These are phyloP conservation scores for Erysimum cheiranthoides DNA, from an alignment of 345 rosid species.

Conservation along the genomic window DNA sequence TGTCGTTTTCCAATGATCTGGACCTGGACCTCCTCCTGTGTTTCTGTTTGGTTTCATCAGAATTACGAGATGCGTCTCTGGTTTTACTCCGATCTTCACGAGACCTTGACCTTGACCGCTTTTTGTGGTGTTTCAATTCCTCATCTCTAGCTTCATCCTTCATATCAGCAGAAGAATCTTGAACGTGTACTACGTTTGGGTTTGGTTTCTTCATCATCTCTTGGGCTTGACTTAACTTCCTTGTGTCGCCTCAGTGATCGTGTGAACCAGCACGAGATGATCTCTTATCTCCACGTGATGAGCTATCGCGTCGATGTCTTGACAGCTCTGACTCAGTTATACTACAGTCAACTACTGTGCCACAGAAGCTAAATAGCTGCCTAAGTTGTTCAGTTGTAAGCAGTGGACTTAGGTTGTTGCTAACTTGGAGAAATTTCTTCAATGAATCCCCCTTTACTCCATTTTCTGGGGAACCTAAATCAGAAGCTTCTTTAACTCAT, in stretches of 20 bases:
- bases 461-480: slow-evolving; percentile 65
- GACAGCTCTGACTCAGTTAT: slow-evolving; percentile 79
- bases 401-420: slow-evolving; percentile 95
- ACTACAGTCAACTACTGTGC: slow-evolving; percentile 80
- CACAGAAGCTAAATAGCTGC: slow-evolving; percentile 92
- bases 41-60: slow-evolving; percentile 55
- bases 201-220: slow-evolving; percentile 56
- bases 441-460: slow-evolving; percentile 63
- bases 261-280: slow-evolving; percentile 56
- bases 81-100: slow-evolving; percentile 49
- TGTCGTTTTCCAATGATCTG: slow-evolving; percentile 52
- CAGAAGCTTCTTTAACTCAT: slow-evolving; percentile 21
- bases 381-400: slow-evolving; percentile 90
- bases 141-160: slow-evolving; percentile 51
- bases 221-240: slow-evolving; percentile 61
- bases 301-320: slow-evolving; percentile 57
- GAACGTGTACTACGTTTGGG: slow-evolving; percentile 54
- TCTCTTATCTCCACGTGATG: slow-evolving; percentile 56
- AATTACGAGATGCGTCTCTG: slow-evolving; percentile 51
- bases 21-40: slow-evolving; percentile 64
- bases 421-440: slow-evolving; percentile 91
- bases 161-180: slow-evolving; percentile 55
- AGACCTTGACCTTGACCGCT: slow-evolving; percentile 66
- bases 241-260: slow-evolving; percentile 67
- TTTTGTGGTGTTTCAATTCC: slow-evolving; percentile 49